Base-by-base conservation (phyloP, 495 filamentous ascomycete genomes). In the Xylaria cubensis region DNA sequence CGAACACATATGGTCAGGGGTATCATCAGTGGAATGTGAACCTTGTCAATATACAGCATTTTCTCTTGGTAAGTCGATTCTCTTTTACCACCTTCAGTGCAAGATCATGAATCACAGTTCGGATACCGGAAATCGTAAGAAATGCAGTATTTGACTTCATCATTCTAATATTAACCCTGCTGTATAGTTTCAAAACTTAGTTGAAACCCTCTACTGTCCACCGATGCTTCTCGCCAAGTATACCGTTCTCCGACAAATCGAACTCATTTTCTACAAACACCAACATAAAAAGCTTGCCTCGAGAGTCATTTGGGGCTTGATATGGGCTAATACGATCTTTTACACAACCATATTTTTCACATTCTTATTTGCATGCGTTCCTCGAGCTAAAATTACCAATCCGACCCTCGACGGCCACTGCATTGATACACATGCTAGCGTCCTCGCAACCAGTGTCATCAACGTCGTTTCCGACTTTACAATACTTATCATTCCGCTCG, bases 381-480 rank as follows among this genome's bases (percentile, higher is more conserved):
- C 74, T 0, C 74, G 74, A 62, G 63, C 70, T 41, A 75, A 76
- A 13, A 74, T 74, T 19, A 48, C 62, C 29, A 71, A 74, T 26
- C 75, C 76, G 7, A 73, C 41, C 7, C 48, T 73, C 76, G 77
- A 44, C 76, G 80, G 69, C 7, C 65, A 70, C n/a, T 92, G 90
- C 75, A 82, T 91, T 68, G 82, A 80, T 72, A 75, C 75, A 24
- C 75, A 81, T 42, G 67, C 77, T 10, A 72, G 81, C 13, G 79
- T 79, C 70, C 86, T 88, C 73, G 75, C 78, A 19, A 80, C 79
- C 1, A 77, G 78, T 24, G 72, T 74, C 50, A 74, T 83, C 64
- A 81, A 83, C 70, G 75, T 84, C 26, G 71, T 80, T 42, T 83
- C 82, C n/a, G 82, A 84, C 56, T 70, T 83, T 24, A 55, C 79